phyloP scores from a whole-genome alignment of 306 rosid genomes.

The Cicer yamashitae region DNA sequence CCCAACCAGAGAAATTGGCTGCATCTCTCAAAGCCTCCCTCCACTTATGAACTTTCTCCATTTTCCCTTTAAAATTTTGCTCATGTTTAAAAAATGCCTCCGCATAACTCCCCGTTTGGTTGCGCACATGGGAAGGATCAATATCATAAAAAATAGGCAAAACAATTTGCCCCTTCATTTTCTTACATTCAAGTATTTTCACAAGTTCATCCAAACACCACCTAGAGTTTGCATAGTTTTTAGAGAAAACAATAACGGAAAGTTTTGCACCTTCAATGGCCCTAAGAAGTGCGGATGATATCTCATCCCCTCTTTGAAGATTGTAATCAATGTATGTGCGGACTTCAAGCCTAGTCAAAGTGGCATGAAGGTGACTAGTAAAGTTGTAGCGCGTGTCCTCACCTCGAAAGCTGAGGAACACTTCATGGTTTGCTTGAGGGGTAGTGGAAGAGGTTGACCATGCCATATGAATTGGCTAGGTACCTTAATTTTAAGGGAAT shows the following conservation, averaged over 20 bases:
- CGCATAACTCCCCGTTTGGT: conserved; percentile 38
- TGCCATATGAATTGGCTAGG: conserved; percentile 30
- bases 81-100: conserved; percentile 39
- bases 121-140: conserved; percentile 30
- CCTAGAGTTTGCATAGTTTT: conserved; percentile 30
- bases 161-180: conserved; percentile 14
- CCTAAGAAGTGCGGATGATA: conserved; percentile 23
- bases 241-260: conserved; percentile 40
- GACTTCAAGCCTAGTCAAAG: conserved; percentile 32
- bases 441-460: conserved; percentile 28
- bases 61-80: neutral
- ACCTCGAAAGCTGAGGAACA: conserved; percentile 41
- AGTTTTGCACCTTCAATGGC: conserved; percentile 38
- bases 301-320: conserved; percentile 41
- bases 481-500: neutral
- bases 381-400: conserved; percentile 46
- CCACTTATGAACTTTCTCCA: conserved; percentile 37
- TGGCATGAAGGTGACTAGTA: conserved; percentile 40
- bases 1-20: conserved; percentile 56
- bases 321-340: conserved; percentile 40
- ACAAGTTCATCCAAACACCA: conserved; percentile 46
- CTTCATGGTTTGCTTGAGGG: conserved; percentile 40
- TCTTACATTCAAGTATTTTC: conserved; percentile 39
- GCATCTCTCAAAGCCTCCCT: conserved; percentile 47
- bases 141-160: conserved; percentile 35